phyloP scores from a whole-genome alignment of 345 rosid species.

The Acer yangbiense region DNA sequence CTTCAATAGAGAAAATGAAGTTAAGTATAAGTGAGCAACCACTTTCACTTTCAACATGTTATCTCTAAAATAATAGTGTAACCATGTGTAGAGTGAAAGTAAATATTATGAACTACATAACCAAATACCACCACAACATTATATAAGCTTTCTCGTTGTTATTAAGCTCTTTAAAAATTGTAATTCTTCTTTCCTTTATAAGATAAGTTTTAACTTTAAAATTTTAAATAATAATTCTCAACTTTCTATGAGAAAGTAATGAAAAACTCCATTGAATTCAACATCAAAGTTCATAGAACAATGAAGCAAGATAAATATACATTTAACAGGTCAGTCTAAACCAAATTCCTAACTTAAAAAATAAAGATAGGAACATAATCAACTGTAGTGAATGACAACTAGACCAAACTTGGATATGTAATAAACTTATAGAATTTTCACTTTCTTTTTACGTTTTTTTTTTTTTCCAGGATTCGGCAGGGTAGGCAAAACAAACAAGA shows the following conservation, averaged over 20 bases:
- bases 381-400: not conserved
- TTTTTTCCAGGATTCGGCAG: not conserved
- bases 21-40: not conserved
- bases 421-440: not conserved
- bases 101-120: not conserved
- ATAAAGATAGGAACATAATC: not conserved
- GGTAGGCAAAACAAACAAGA: not conserved
- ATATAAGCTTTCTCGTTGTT: not conserved
- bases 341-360: not conserved
- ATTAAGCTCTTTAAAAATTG: not conserved
- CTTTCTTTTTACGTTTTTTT: not conserved
- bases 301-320: not conserved
- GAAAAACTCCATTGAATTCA: not conserved
- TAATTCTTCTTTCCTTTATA: not conserved
- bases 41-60: not conserved
- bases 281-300: not conserved
- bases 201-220: too few species aligned
- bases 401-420: not conserved
- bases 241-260: not conserved
- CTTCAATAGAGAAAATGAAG: not conserved
- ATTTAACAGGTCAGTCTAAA: not conserved
- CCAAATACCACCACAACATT: not conserved
- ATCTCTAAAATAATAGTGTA: not conserved
- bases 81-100: not conserved
- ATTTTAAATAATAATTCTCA: not conserved